Evolutionary conservation across 2,329 filamentous ascomycete species (phyloP), one percentile per base, ranked within the genome.

Genomic region (Hymenoscyphus occultus): DNA sequence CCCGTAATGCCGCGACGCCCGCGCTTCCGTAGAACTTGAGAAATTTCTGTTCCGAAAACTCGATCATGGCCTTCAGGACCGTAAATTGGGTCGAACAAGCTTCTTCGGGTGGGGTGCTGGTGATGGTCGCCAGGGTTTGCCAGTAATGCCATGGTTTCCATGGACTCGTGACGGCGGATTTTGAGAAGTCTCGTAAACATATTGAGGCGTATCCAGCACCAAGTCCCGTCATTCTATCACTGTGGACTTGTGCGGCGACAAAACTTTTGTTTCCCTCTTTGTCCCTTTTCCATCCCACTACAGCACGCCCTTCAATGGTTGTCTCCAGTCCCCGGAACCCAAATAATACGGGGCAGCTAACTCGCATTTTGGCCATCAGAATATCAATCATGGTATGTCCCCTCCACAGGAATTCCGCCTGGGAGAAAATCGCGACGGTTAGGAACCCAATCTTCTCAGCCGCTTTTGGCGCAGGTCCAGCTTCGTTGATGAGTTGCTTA

Each of bases 141-240:
- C 95, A 99, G 80, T 95, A 98, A 64, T 93, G 83, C 0, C 82
- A 83, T 59, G 90, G 91, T 3, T 89, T 93, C 77, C 86, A 95
- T 0, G 89, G 93, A 71, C 93, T 93, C 39, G 69, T 87, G 57
- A 19, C 82, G 80, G 1, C 88, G 5, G 62, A 85, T 69, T 85
- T 89, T 68, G 85, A 86, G 74, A 96, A 97, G 75, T 96, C 92
- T 59, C 94, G 88, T 9, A 97, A 81, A 1, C 92, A 87, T 45
- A 98, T 82, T 1, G 93, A 87, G 0, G 93, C 91, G 74, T 90
- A 99, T 0, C 94, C 94, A 2, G 90, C 89, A 1, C 88, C 92
- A 0, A 97, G 81, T 0, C 93, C 94, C 3, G 86, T 88, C 89
- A 96, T 94, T 65, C 90, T 86, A 75, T 93, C 90, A 71, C 86